phyloP scores from a whole-genome alignment of 2,329 filamentous ascomycete species.

The Mycosphaerella arachidis region DNA sequence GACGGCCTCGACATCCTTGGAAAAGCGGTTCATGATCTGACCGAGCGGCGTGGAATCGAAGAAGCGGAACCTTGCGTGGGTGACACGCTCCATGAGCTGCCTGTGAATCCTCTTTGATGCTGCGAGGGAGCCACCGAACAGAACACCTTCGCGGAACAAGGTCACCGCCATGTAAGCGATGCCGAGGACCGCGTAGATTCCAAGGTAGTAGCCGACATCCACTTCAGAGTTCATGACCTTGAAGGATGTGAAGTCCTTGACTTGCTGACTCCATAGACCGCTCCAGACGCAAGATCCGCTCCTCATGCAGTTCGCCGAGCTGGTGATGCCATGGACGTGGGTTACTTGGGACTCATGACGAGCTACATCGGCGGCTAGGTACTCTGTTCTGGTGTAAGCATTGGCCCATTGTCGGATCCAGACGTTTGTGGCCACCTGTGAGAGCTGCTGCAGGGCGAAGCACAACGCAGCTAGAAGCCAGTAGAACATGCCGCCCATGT shows the following conservation, averaged over 20 bases:
- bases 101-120: conserved; percentile 83
- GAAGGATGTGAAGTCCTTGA: conserved; percentile 18
- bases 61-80: conserved; percentile 91
- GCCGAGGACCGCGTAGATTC: conserved; percentile 76
- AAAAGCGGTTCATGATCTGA: conserved; percentile 97
- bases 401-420: conserved; percentile 97
- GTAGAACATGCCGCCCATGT: conserved; percentile 98
- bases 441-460: conserved; percentile 78
- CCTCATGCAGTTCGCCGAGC: conserved; percentile 45
- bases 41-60: conserved; percentile 95
- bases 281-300: conserved; percentile 50
- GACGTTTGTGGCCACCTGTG: conserved; percentile 80
- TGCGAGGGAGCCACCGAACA: conserved; percentile 86
- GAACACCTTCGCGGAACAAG: conserved; percentile 74
- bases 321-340: conserved; percentile 40
- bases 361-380: conserved; percentile 20
- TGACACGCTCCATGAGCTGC: conserved; percentile 70
- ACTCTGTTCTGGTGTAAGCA: conserved; percentile 61
- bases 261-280: conserved; percentile 25
- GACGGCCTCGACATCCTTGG: conserved; percentile 90
- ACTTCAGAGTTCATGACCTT: conserved; percentile 44
- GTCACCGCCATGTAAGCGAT: conserved; percentile 74
- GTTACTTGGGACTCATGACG: conserved; percentile 34
- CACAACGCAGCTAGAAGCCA: conserved; percentile 73
- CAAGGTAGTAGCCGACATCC: conserved; percentile 77